Evolutionary conservation across 2,329 filamentous ascomycete genomes (phyloP).

Genomic region (Talaromyces piceae): DNA sequence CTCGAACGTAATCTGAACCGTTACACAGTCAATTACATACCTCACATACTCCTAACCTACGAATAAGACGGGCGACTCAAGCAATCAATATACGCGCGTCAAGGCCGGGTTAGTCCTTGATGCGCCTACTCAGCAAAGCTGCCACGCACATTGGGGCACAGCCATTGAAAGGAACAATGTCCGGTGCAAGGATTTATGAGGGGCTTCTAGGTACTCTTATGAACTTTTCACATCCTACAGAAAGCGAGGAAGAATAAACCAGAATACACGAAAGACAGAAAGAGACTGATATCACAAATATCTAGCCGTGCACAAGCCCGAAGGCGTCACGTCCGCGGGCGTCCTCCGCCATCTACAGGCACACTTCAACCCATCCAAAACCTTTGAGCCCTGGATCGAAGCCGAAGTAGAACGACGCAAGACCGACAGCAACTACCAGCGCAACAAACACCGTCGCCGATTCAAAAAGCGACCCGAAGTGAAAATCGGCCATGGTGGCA

Average conservation of each 20-base stretch:
- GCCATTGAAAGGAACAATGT: conserved; percentile 31
- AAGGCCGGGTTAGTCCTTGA: conserved; percentile 12
- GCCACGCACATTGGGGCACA: conserved; percentile 13
- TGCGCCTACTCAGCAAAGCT: conserved; percentile 22
- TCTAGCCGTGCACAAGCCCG: conserved; percentile 85
- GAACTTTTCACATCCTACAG: too few relatives aligned
- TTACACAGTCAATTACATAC: background rate
- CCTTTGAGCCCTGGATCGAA: conserved; percentile 72
- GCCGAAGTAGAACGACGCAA: conserved; percentile 51
- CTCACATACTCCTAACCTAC: background rate
- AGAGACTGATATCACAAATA: conserved; percentile 10
- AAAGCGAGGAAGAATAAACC: too few relatives aligned
- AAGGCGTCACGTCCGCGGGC: conserved; percentile 78
- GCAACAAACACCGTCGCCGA: conserved; percentile 47
- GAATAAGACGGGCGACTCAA: background rate
- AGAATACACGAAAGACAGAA: background rate
- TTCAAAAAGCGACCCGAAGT: conserved; percentile 57
- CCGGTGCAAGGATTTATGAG: conserved; percentile 48
- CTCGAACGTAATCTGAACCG: background rate
- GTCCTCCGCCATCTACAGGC: conserved; percentile 81
- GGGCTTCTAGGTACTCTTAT: conserved; percentile 51
- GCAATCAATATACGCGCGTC: background rate
- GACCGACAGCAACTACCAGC: conserved; percentile 52
- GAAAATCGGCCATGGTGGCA: conserved; percentile 95
- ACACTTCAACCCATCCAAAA: conserved; percentile 70